Percentiles rank a stretch among this genome's conserved stretches.
These are phyloP conservation scores for Carex sylvatica DNA, from an alignment of 202 grass and related monocot species.

Conservation along the genomic window DNA sequence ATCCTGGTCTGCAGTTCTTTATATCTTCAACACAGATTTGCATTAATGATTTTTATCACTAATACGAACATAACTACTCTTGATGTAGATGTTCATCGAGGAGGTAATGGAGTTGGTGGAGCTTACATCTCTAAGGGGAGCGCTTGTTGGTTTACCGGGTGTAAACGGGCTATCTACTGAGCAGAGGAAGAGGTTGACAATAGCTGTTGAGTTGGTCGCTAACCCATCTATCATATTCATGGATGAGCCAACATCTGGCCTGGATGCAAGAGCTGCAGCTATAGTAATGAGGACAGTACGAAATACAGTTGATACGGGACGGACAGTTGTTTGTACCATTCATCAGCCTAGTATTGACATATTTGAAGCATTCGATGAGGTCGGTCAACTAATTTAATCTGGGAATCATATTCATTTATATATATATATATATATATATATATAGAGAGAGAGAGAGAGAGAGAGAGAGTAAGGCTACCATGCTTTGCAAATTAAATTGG, in stretches of 20 bases:
- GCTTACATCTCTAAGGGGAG: constrained; percentile 1
- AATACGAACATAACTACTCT: not conserved
- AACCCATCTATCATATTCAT: constrained; percentile 33
- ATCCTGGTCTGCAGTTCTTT: not conserved
- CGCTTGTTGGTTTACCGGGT: constrained; percentile 20
- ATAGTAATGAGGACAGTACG: constrained; percentile 28
- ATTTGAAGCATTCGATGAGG: constrained; percentile 29
- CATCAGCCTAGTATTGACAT: constrained; percentile 32
- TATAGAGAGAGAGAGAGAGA: no score
- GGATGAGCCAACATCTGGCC: constrained; percentile 26
- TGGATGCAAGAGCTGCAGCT: constrained; percentile 28
- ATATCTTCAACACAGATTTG: not conserved
- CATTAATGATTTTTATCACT: not conserved
- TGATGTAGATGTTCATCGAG: constrained; percentile 25
- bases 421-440: no score
- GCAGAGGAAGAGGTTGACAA: constrained; percentile 27
- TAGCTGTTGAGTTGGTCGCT: constrained; percentile 25
- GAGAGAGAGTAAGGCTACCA: no score
- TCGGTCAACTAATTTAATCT: not conserved
- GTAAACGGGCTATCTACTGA: constrained; percentile 28
- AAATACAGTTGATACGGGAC: constrained; percentile 21
- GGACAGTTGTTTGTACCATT: constrained; percentile 30
- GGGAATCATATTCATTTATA: not conserved
- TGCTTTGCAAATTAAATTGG: no score
- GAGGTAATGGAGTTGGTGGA: constrained; percentile 30